phyloP scores from a whole-genome alignment of 495 filamentous ascomycete species.

The Sabuloglossum arenarium region DNA sequence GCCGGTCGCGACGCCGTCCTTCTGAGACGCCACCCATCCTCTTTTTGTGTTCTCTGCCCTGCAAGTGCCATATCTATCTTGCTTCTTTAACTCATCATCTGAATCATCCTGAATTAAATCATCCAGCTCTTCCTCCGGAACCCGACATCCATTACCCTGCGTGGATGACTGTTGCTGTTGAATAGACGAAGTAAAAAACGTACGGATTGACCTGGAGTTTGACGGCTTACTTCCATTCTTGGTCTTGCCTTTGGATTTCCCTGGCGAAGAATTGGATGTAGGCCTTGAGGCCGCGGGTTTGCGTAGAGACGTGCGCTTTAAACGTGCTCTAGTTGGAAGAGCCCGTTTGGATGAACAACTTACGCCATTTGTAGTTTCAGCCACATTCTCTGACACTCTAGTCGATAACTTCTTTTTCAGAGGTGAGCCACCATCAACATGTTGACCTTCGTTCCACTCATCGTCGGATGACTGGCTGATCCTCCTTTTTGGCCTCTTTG shows the following conservation, averaged over 20 bases:
- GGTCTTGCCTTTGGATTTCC: neutral
- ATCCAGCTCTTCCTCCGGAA: slow-evolving; percentile 11
- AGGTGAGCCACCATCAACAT: neutral
- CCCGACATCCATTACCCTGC: neutral
- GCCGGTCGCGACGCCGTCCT: neutral
- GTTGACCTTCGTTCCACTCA: slow-evolving; percentile 12
- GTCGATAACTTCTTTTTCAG: slow-evolving; percentile 3
- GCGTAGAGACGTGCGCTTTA: neutral
- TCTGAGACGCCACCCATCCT: neutral
- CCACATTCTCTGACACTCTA: slow-evolving; percentile 1
- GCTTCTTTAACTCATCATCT: slow-evolving; percentile 13
- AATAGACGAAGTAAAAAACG: slow-evolving; percentile 3
- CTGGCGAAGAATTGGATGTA: slow-evolving; percentile 2
- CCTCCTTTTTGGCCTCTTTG: slow-evolving; percentile 26
- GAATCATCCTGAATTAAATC: slow-evolving; percentile 25
- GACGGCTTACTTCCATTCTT: neutral
- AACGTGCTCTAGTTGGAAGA: neutral
- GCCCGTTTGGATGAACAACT: neutral
- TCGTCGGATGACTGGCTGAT: slow-evolving; percentile 24
- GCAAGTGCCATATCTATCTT: slow-evolving; percentile 9
- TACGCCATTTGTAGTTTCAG: neutral
- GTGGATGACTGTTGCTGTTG: neutral
- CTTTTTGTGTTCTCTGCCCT: slow-evolving; percentile 7
- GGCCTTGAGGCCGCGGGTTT: neutral
- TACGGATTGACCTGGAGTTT: neutral